A percentile compares a stretch with the other conserved stretches of the same genome.
Evolutionary conservation across 192 early-diverging fungal genomes (phyloP).

Genomic region (Coemansia sp.): DNA sequence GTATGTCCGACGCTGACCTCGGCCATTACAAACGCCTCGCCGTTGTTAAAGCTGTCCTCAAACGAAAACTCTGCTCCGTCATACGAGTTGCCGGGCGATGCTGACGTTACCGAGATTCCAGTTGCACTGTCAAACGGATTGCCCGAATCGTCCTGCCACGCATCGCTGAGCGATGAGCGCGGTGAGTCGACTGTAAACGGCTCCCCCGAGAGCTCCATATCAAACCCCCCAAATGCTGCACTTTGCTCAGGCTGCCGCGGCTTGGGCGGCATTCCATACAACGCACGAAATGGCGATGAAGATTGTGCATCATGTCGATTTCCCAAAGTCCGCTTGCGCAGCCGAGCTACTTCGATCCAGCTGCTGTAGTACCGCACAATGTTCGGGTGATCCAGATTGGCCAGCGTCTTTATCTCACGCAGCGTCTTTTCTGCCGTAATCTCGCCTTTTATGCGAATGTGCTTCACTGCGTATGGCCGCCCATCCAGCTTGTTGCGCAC

Average conservation of each 20-base stretch:
- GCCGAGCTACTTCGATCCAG: slow-evolving; percentile 77
- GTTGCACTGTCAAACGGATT: slow-evolving; percentile 9
- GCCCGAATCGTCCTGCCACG: slow-evolving; percentile 1
- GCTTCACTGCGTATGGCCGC: slow-evolving; percentile 89
- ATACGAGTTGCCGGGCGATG: slow-evolving; percentile 6
- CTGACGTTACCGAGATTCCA: neutral
- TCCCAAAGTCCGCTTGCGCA: slow-evolving; percentile 9
- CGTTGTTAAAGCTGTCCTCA: slow-evolving; percentile 4
- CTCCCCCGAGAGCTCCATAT: neutral
- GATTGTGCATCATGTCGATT: neutral
- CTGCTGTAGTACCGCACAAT: slow-evolving; percentile 90
- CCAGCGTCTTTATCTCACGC: slow-evolving; percentile 87
- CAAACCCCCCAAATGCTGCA: neutral
- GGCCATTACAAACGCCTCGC: slow-evolving; percentile 13
- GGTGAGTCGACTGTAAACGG: neutral
- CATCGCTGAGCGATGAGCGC: neutral
- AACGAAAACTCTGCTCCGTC: slow-evolving; percentile 5
- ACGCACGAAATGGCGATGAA: neutral
- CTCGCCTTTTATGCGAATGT: slow-evolving; percentile 64
- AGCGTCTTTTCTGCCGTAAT: slow-evolving; percentile 67
- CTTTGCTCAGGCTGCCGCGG: neutral
- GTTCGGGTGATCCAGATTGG: slow-evolving; percentile 80
- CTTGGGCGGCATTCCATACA: neutral
- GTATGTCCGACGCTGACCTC: slow-evolving; percentile 30
- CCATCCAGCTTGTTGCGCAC: slow-evolving; percentile 87